Conservation (phyloP, 2,329 filamentous ascomycete species). For the Dothistroma pini region DNA sequence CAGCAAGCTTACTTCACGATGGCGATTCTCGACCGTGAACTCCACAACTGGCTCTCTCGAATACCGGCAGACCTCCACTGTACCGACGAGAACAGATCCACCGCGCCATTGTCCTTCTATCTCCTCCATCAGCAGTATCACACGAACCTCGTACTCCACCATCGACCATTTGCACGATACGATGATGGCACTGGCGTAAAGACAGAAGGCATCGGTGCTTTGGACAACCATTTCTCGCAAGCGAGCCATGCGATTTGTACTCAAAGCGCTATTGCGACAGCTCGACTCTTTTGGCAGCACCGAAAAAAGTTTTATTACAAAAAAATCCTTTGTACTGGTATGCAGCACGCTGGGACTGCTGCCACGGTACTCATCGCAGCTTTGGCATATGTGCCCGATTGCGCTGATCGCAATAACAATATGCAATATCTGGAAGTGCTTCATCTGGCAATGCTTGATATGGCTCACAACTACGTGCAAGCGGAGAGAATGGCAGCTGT, state of each 20-base stretch:
- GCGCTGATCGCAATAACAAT: slow-evolving; percentile 24
- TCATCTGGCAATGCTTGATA: slow-evolving; percentile 25
- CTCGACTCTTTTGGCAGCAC: slow-evolving; percentile 28
- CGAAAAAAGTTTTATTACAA: slow-evolving; percentile 27
- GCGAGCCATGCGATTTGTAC: slow-evolving; percentile 28
- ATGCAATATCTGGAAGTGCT: slow-evolving; percentile 28
- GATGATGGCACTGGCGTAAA: slow-evolving; percentile 18
- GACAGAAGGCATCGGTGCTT: slow-evolving; percentile 20
- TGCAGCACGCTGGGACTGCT: slow-evolving; percentile 28
- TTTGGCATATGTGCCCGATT: slow-evolving; percentile 25
- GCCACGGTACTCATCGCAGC: slow-evolving; percentile 28
- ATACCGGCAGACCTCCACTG: slow-evolving; percentile 26
- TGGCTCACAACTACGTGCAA: slow-evolving; percentile 25
- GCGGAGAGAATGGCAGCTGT: slow-evolving; percentile 26
- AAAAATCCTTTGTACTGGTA: slow-evolving; percentile 25
- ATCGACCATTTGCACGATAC: slow-evolving; percentile 28
- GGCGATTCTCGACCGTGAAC: slow-evolving; percentile 25
- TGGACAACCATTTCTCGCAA: slow-evolving; percentile 26
- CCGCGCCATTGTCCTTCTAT: slow-evolving; percentile 26
- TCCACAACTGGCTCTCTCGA: slow-evolving; percentile 24
- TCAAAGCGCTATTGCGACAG: slow-evolving; percentile 25
- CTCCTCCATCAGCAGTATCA: slow-evolving; percentile 29
- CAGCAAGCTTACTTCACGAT: slow-evolving; percentile 29
- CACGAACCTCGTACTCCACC: slow-evolving; percentile 24
- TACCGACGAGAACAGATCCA: slow-evolving; percentile 23